Conservation (phyloP, 139 green algal species). For the Astrephomene gubernaculifera region DNA sequence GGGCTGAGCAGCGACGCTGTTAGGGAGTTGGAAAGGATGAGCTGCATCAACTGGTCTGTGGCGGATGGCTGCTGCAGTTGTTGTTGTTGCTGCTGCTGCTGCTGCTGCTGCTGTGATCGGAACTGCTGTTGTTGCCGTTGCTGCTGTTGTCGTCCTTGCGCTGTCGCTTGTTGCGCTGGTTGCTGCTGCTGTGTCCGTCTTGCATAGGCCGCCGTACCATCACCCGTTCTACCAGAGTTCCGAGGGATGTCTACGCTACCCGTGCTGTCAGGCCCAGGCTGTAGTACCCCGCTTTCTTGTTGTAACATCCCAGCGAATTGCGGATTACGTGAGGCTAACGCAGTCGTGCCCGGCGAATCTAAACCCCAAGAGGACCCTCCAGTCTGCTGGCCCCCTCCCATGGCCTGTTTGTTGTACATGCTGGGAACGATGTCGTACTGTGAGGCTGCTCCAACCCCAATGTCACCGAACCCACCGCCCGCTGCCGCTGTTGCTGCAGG, state of each 20-base stretch:
- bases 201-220: background rate
- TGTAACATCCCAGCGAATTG: background rate
- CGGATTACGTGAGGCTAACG: constrained; percentile 10
- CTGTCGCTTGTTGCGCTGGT: no score
- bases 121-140: background rate
- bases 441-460: no score
- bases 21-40: background rate
- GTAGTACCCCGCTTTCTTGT: background rate
- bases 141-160: background rate
- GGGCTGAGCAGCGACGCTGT: constrained; percentile 22
- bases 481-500: no score
- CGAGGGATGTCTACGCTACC: background rate
- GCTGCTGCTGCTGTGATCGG: background rate
- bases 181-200: background rate
- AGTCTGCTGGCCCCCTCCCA: background rate
- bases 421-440: background rate
- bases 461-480: no score
- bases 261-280: background rate
- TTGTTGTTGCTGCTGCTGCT: background rate
- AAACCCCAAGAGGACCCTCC: background rate
- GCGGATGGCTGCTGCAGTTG: no score
- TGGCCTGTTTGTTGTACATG: constrained; percentile 9
- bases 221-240: background rate
- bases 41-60: background rate
- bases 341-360: background rate